Percentiles rank a stretch among this genome's conserved stretches.
phyloP scores from a whole-genome alignment of 495 filamentous ascomycete species.

The Trichocladium antarcticum region DNA sequence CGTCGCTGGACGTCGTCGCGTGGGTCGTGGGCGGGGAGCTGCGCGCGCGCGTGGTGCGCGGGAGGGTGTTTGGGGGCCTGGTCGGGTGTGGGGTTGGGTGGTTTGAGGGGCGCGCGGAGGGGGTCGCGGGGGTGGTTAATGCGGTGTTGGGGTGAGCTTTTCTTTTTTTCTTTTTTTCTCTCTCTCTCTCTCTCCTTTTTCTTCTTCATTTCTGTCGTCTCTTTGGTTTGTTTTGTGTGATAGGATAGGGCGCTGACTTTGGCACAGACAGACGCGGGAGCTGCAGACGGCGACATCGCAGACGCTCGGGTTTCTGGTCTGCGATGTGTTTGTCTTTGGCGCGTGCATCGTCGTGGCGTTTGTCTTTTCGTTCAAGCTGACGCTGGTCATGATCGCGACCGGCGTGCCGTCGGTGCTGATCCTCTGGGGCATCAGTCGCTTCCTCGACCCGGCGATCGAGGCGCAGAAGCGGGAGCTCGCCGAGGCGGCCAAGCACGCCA shows the following conservation, averaged over 20 bases:
- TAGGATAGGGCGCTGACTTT: background rate
- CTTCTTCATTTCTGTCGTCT: background rate
- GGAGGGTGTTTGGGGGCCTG: constrained; percentile 53
- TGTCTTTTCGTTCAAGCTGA: constrained; percentile 72
- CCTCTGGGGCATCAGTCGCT: constrained; percentile 46
- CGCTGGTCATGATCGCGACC: constrained; percentile 66
- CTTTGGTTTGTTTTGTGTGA: background rate
- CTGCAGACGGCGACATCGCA: constrained; percentile 71
- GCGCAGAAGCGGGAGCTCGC: constrained; percentile 58
- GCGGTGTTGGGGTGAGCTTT: constrained; percentile 58
- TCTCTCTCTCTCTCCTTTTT: too few species aligned
- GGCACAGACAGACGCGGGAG: constrained; percentile 62
- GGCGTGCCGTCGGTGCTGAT: constrained; percentile 56
- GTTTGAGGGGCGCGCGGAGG: constrained; percentile 67
- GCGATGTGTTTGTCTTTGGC: constrained; percentile 49
- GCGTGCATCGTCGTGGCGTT: constrained; percentile 60
- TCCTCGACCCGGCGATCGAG: constrained; percentile 54
- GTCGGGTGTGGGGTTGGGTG: constrained; percentile 65
- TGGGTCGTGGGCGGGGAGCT: constrained; percentile 75
- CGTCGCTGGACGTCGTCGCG: constrained; percentile 49
- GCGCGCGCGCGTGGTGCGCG: constrained; percentile 56
- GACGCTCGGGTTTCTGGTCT: constrained; percentile 57
- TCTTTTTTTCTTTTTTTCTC: background rate
- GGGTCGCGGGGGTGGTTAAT: constrained; percentile 59
- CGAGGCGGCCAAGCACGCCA: constrained; percentile 59